Base-by-base conservation (phyloP, 169 alveolate species). In the Besnoitia besnoiti region DNA sequence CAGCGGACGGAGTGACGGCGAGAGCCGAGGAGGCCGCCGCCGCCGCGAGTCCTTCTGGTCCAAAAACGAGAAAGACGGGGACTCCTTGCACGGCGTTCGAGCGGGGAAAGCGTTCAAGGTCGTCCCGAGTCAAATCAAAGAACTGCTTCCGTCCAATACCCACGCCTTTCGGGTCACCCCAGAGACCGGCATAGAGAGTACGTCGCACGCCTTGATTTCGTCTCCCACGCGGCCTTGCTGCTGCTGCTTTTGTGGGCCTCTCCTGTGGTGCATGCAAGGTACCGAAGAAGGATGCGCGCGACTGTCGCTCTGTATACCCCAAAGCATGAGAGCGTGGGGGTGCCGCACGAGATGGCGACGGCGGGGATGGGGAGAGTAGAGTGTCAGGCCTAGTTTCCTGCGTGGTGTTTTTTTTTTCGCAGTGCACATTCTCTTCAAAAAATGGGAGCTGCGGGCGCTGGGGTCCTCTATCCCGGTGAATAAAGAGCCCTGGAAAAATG, bases 371-470 rank as follows among this genome's bases (percentile, higher is more conserved):
- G n/a, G n/a, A n/a, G n/a, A n/a, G n/a, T 12, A 7, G 12, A 67
- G 37, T 67, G 80, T 8, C 14, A 8, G 14, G 12, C 16, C 24
- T 19, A 4, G 24, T 76, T 35, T 67, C 30, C 37, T 67, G 35
- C 40, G n/a, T 51, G 62, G 62, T 19, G n/a, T n/a, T 67, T 7
- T 12, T 49, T 79, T 85, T 61, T 33, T 27, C 59, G 37, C 94
- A 92, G 92, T 92, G 95, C 95, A 92, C 62, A 92, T 92, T 44
- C 79, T 92, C 10, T 92, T 92, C 90, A 92, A 89, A 49, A 92
- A 92, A 50, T 92, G 95, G 95, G 95, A 92, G 73, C n/a, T 92
- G 89, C 93, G 95, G 51, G 92, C 95, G 4, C 35, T 92, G 91
- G 93, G 93, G 33, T 88, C 93, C 80, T 39, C 59, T 77, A 75